Evolutionary conservation across 352 stramenopile species (phyloP), one percentile per base, ranked within the genome.

Genomic region (Blastocystis sp.): DNA sequence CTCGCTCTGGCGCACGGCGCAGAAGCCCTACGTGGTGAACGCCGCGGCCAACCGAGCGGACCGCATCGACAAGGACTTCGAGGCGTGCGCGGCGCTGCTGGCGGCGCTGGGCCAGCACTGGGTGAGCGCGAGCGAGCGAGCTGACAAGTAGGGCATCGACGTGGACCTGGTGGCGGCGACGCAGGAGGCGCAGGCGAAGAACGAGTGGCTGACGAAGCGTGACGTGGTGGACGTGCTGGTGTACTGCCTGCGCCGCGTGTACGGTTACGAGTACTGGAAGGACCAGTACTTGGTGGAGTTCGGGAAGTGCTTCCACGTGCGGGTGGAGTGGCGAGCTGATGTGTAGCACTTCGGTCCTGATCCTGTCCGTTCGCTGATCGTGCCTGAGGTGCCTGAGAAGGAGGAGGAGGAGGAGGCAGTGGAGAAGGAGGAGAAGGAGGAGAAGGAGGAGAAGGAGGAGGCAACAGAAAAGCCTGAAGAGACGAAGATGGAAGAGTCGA

Each of bases 231-330:
- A 84, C 60, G 38, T 64, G 9, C 23, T 84, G 3, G 53, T 70
- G 41, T 84, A 59, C 52, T 28, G 11, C 19, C n/a, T 84, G 53
- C 59, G 74, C 34, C 56, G 74, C 7, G 60, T 84, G 21, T 84
- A 69, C 48, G 74, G 74, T 19, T 67, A 59, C 60, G 74, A 84
- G 43, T 84, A 84, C 41, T 84, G 74, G 74, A n/a, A 14, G 34
- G 52, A 38, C 17, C n/a, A 67, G 34, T 69, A 84, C 41, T 19
- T 69, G 10, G n/a, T 10, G 14, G 74, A 84, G 60, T 84, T 70
- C 48, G 74, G 74, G 21, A 56, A 69, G 23, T 52, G 52, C 19
- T 64, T 60, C 23, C 74, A 84, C 64, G 64, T 74, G 14, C 41
- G 23, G 21, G 2, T 52, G 28, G 7, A n/a, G 21, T 7, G 23